A percentile compares a stretch with the other conserved stretches of the same genome.
phyloP scores from a whole-genome alignment of 176 grass and related monocot species.

The Hordeum marinum region DNA sequence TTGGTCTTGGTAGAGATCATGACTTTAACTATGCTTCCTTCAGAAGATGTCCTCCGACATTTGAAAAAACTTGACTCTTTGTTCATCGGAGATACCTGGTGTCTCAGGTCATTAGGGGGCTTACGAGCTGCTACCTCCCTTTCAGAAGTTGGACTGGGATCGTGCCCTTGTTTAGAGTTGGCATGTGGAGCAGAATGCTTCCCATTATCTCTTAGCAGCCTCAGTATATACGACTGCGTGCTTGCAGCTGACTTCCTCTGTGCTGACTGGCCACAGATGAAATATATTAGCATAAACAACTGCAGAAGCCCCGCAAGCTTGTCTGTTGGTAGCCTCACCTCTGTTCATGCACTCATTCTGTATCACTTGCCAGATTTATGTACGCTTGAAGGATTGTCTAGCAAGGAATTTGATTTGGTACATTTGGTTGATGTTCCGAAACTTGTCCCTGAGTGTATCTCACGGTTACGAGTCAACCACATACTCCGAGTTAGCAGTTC shows the following conservation, averaged over 20 bases:
- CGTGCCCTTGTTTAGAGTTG: not conserved
- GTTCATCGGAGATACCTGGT: not conserved
- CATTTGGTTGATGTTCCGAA: not conserved
- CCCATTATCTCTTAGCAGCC: fast-evolving
- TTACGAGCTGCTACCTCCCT: not conserved
- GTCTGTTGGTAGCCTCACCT: not conserved
- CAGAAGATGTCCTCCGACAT: not conserved
- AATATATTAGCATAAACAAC: fast-evolving
- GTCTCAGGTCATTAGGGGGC: constrained; percentile 1
- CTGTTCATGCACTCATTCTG: not conserved
- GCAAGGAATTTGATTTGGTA: not conserved
- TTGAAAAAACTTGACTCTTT: not conserved
- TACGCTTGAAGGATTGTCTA: not conserved
- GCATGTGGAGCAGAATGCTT: not conserved
- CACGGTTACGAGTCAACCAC: not conserved
- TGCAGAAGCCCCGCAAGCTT: not conserved
- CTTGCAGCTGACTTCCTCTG: not conserved
- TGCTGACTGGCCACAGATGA: not conserved
- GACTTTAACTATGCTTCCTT: constrained; percentile 8
- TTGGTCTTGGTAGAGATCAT: not conserved
- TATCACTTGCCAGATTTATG: not conserved
- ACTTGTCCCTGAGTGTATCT: not conserved
- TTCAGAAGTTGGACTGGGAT: fast-evolving
- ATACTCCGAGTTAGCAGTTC: no score
- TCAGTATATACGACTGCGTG: fast-evolving